Evolutionary conservation across 2,329 filamentous ascomycete genomes (phyloP).

Genomic region (Ascochyta fabae): DNA sequence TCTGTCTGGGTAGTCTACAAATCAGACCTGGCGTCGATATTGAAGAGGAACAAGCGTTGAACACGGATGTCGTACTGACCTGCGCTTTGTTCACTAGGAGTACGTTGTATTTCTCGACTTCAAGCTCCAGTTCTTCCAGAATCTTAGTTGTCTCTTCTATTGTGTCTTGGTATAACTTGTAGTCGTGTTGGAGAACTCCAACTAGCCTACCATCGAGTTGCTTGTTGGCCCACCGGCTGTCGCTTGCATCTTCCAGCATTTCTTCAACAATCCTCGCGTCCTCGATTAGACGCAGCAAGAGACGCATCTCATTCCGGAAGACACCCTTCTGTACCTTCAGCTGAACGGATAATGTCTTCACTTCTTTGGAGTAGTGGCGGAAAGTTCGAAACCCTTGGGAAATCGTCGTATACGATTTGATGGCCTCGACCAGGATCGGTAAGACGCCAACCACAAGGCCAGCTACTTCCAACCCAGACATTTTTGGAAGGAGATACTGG

Average conservation of each 20-base stretch:
- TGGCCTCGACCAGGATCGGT: constrained; percentile 30
- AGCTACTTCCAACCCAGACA: constrained; percentile 32
- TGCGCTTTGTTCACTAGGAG: too few species aligned
- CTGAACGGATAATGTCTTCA: constrained; percentile 21
- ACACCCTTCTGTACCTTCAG: constrained; percentile 24
- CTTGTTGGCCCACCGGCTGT: constrained; percentile 24
- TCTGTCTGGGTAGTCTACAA: constrained; percentile 1
- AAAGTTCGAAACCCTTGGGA: constrained; percentile 22
- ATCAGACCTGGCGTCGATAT: too few species aligned
- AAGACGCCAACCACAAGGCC: constrained; percentile 31
- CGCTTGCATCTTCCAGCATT: constrained; percentile 27
- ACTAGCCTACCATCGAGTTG: constrained; percentile 10
- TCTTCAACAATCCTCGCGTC: constrained; percentile 21
- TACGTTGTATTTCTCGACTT: too few species aligned
- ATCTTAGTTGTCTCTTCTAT: constrained; percentile 24
- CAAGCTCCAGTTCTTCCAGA: too few species aligned
- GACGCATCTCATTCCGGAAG: constrained; percentile 32
- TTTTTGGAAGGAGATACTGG: background rate
- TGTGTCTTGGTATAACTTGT: constrained; percentile 13
- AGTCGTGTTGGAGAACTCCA: too few species aligned
- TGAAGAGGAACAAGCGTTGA: too few species aligned
- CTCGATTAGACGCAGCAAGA: constrained; percentile 25
- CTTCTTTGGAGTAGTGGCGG: constrained; percentile 26
- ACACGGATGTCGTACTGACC: too few species aligned
- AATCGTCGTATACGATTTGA: constrained; percentile 27